These are phyloP conservation scores for Cryptococcus sp. DNA, from an alignment of 1,284 basidiomycete species.

Conservation along the genomic window DNA sequence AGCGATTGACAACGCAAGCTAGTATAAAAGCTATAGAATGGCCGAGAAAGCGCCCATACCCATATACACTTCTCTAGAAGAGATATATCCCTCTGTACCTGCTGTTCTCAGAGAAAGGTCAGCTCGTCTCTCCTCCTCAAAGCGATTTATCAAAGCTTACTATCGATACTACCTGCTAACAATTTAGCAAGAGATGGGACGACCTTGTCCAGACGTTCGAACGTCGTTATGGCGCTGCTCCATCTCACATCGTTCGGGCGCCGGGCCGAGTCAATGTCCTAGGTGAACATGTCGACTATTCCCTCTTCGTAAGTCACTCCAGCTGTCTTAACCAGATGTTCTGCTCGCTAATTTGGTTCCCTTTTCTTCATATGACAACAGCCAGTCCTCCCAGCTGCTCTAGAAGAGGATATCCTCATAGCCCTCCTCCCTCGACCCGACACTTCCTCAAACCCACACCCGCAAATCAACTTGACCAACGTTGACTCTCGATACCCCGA, in stretches of 20 bases:
- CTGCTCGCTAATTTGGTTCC: not conserved
- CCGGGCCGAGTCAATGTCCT: slow-evolving; percentile 77
- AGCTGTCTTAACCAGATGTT: not conserved
- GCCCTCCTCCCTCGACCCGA: slow-evolving; percentile 60
- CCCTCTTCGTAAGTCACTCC: slow-evolving; percentile 35
- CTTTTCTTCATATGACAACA: slow-evolving; percentile 56
- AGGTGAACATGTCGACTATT: slow-evolving; percentile 88
- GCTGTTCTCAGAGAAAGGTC: slow-evolving; percentile 61
- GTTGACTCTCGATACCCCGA: slow-evolving; percentile 57
- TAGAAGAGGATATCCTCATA: slow-evolving; percentile 81
- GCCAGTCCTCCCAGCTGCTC: slow-evolving; percentile 73
- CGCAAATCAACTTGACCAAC: slow-evolving; percentile 61
- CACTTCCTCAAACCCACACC: not conserved
- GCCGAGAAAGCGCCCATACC: slow-evolving; percentile 65
- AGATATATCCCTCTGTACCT: slow-evolving; percentile 62
- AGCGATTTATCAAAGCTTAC: not conserved
- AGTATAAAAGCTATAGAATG: slow-evolving; percentile 5
- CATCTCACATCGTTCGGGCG: slow-evolving; percentile 72
- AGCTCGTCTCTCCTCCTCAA: slow-evolving; percentile 20
- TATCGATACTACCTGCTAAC: not conserved
- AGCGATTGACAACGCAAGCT: no score
- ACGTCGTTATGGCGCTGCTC: slow-evolving; percentile 64
- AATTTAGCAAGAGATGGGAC: slow-evolving; percentile 62
- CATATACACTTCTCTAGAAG: slow-evolving; percentile 62
- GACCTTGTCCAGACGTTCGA: slow-evolving; percentile 65